Percentiles rank a stretch among this genome's conserved stretches.
phyloP scores from a whole-genome alignment of 2,329 filamentous ascomycete species.

The Epichloe amarillans region DNA sequence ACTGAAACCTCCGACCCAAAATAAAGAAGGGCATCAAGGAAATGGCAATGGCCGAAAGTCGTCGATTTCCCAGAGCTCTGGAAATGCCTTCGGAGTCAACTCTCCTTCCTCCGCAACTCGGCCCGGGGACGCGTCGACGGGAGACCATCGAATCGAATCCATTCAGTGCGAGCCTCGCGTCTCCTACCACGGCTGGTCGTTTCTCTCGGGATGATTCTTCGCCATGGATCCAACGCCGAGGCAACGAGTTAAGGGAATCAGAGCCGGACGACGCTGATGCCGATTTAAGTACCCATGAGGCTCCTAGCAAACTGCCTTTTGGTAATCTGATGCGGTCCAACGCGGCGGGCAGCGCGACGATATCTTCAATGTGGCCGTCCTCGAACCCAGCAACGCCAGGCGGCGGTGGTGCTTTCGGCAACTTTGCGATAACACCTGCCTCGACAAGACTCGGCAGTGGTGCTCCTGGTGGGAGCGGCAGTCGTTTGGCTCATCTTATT shows the following conservation, averaged over 20 bases:
- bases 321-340: conserved; percentile 40
- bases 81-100: conserved; percentile 52
- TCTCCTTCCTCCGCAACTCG: conserved; percentile 61
- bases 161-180: conserved; percentile 40
- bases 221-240: conserved; percentile 44
- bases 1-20: conserved; percentile 72
- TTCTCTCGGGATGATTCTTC: conserved; percentile 50
- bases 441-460: conserved; percentile 51
- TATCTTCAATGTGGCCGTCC: conserved; percentile 30
- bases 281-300: conserved; percentile 18
- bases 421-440: conserved; percentile 57
- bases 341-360: conserved; percentile 33
- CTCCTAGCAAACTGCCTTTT: conserved; percentile 24
- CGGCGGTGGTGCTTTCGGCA: conserved; percentile 74
- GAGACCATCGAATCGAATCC: conserved; percentile 65
- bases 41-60: conserved; percentile 61
- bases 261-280: conserved; percentile 39
- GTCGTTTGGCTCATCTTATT: conserved; percentile 74
- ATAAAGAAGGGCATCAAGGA: conserved; percentile 47
- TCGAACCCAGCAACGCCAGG: conserved; percentile 48
- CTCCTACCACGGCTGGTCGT: conserved; percentile 45
- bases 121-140: conserved; percentile 64
- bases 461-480: conserved; percentile 59
- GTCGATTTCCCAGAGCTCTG: conserved; percentile 61
- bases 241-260: conserved; percentile 38